A percentile compares a stretch with the other conserved stretches of the same genome.
Evolutionary conservation across 345 rosid genomes (phyloP).

Genomic region (Eucalyptus albens): DNA sequence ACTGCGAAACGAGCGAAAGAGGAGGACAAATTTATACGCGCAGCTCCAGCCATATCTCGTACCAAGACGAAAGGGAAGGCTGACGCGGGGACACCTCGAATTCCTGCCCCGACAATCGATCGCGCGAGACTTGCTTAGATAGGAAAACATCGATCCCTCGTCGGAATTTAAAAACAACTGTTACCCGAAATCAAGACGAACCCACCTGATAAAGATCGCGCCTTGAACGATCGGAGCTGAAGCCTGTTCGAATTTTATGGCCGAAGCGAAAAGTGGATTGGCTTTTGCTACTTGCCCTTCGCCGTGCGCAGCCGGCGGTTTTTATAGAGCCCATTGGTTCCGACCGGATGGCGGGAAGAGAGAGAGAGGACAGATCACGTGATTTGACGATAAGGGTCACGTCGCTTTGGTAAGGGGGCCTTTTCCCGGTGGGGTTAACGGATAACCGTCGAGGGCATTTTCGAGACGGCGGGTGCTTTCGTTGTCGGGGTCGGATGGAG

Average conservation of each 20-base stretch:
- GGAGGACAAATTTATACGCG: not conserved
- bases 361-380: not conserved
- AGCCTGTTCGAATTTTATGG: no score
- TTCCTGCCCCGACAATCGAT: not conserved
- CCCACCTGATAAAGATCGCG: not conserved
- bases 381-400: not conserved
- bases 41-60: not conserved
- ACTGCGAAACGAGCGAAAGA: not conserved
- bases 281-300: not conserved
- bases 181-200: not conserved
- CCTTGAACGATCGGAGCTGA: not conserved
- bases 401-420: not conserved
- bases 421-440: not conserved
- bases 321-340: not conserved
- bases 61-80: not conserved
- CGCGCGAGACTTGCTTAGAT: not conserved
- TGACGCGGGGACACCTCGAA: not conserved
- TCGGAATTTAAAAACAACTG: not conserved
- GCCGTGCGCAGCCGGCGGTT: not conserved
- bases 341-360: not conserved
- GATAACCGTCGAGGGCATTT: conserved; percentile 5
- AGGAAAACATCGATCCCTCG: not conserved
- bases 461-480: not conserved
- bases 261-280: not conserved
- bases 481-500: not conserved